Evolutionary conservation across 2,329 filamentous ascomycete genomes (phyloP), one percentile per base, ranked within the genome.

Genomic region (Pochonia chlamydosporia): DNA sequence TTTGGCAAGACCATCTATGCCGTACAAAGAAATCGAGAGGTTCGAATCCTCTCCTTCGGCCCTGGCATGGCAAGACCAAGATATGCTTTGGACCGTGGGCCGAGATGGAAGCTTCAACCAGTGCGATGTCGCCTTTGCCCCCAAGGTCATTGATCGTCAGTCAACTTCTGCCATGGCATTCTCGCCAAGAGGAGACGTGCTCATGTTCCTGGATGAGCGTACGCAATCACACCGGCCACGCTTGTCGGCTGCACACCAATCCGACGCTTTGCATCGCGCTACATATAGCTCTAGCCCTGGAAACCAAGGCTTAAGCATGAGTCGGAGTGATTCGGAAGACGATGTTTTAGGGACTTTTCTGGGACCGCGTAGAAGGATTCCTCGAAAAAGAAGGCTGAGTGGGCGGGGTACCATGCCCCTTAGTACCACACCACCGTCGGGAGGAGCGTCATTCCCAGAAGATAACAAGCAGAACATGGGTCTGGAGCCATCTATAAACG

Each of bases 51-150:
- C 80, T 3, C 82, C 82, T 1, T 74, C 72, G 8, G 74, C 74
- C 2, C 60, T 86, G 14, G 62, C 83, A 6, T 87, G 83, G 82
- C 79, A 78, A 47, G 75, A 82, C 51, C 76, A 81, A 50, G 81
- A 85, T 52, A 71, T 84, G 40, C 63, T 87, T 1, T 87, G 82
- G 82, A 82, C 81, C 1, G 82, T 75, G 6, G 81, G 81, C 2
- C 73, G 71, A 21, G 82, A 85, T 52, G 79, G 79, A 1, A 61
- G 74, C 3, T 84, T 87, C 50, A 76, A 73, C 24, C 83, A 86
- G 56, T 83, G 78, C 51, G 82, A 87, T 58, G 71, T 85, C 18
- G 77, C 79, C 1, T 85, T 78, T 63, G 79, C 81, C 0, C 78
- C 77, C 3, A 79, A 79, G 54, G 74, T 79, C 14, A 75, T 85